Evolutionary conservation across 2,329 filamentous ascomycete genomes (phyloP).

Genomic region (Calonectria multiphialidica): DNA sequence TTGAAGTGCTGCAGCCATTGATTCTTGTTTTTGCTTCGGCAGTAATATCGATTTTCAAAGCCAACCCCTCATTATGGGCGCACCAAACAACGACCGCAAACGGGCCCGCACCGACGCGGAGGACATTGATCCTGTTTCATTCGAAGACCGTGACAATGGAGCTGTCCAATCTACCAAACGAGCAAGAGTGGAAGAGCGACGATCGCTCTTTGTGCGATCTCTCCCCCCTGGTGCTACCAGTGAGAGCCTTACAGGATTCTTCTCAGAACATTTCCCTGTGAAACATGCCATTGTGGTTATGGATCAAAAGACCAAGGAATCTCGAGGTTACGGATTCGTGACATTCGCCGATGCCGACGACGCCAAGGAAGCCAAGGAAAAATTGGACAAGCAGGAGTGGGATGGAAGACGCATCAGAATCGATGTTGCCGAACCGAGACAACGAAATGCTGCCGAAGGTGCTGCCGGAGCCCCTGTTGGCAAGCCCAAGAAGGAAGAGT

Average conservation of each 20-base stretch:
- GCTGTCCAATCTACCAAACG: slow-evolving; percentile 61
- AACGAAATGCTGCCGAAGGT: slow-evolving; percentile 70
- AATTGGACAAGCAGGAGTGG: slow-evolving; percentile 83
- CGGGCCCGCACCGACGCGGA: slow-evolving; percentile 51
- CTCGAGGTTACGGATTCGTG: slow-evolving; percentile 95
- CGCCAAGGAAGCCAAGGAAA: slow-evolving; percentile 82
- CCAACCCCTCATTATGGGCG: slow-evolving; percentile 40
- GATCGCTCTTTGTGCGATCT: slow-evolving; percentile 91
- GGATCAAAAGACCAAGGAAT: slow-evolving; percentile 87
- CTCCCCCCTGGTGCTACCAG: slow-evolving; percentile 83
- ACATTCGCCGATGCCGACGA: slow-evolving; percentile 96
- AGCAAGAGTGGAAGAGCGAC: slow-evolving; percentile 68
- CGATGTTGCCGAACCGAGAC: slow-evolving; percentile 88
- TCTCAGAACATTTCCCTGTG: slow-evolving; percentile 93
- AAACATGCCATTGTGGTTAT: slow-evolving; percentile 96
- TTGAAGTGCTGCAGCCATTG: slow-evolving; percentile 22
- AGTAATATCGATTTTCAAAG: background rate
- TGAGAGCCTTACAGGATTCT: slow-evolving; percentile 86
- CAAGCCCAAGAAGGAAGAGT: slow-evolving; percentile 68
- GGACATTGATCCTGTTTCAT: slow-evolving; percentile 43
- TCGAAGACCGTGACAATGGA: slow-evolving; percentile 49
- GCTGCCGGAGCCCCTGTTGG: slow-evolving; percentile 54
- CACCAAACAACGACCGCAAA: slow-evolving; percentile 49
- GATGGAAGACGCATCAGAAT: slow-evolving; percentile 86
- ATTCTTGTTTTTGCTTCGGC: background rate